Base-by-base conservation (phyloP, 2,329 filamentous ascomycete species). In the Clonostachys rhizophaga region DNA sequence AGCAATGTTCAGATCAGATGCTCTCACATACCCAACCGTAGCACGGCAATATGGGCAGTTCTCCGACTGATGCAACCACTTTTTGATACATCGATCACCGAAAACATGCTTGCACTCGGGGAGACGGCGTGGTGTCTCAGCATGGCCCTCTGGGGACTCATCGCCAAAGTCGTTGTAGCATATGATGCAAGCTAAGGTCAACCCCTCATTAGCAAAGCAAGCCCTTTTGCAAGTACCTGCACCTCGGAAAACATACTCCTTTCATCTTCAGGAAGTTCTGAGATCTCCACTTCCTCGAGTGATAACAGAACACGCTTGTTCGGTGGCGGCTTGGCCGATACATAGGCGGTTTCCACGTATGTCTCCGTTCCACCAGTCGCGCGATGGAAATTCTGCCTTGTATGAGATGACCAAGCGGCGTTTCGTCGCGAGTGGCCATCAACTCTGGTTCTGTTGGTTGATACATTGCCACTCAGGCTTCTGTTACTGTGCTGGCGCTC, bases 41-140 rank as follows among this genome's bases (percentile, higher is more conserved):
- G 81, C 74, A 24, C 82, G 75, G 59, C 82, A 86, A 55, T 84
- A 84, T 1, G 82, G 82, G 53, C 82, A 86, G 47, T 70, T 82
- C 53, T 82, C 75, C 2, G 78, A 78, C 42, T 84, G 78, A 45
- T 79, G 70, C 40, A 86, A 74, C 82, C 82, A 86, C 53, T 79
- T 83, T 58, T 78, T 81, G 52, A 86, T 81, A 59, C 82, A 86
- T 53, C 76, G 71, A 47, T 83, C 73, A 16, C 82, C 82, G 58
- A 86, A 86, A 7, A 85, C 61, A 54, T 86, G 82, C 53, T 78
- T 80, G 67, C 82, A 86, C 53, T 72, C 76, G 3, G 82, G 81
- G 16, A 85, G 61, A 17, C 78, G 76, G 14, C 84, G 59, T 1
- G 82, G 78, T 4, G 63, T 67, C 57, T 86, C 82, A 42, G 67